Evolutionary conservation across 2,329 filamentous ascomycete genomes (phyloP).

Genomic region (Aspergillus brunneoviolaceus): DNA sequence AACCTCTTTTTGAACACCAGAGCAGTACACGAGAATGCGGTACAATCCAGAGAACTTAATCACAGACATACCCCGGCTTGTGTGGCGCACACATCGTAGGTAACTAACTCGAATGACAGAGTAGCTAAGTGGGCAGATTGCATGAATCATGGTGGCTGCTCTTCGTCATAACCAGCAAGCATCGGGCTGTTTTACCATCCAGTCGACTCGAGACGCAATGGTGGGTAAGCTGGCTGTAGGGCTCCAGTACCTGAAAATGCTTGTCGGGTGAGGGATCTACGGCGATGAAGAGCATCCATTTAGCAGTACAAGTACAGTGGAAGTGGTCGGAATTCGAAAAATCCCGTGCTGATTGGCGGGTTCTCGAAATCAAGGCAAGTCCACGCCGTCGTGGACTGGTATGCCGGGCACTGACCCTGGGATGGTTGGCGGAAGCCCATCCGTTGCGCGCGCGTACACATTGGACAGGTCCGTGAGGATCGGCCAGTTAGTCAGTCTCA

Average conservation of each 20-base stretch:
- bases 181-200: not conserved
- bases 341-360: not conserved
- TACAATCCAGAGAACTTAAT: not conserved
- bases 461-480: not conserved
- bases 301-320: not conserved
- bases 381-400: not conserved
- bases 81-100: not conserved
- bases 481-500: not conserved
- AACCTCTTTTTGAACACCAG: not conserved
- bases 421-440: not conserved
- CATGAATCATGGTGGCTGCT: not conserved
- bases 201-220: not conserved
- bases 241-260: not conserved
- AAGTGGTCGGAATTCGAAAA: not conserved
- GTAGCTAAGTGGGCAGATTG: not conserved
- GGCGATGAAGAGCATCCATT: not conserved
- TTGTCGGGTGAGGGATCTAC: not conserved
- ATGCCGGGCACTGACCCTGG: not conserved
- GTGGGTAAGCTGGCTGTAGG: not conserved
- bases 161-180: not conserved
- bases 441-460: not conserved
- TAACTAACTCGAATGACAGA: not conserved
- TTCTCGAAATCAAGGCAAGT: not conserved
- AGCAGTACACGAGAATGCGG: not conserved
- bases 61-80: not conserved